Percentiles rank a stretch among this genome's conserved stretches.
phyloP scores from a whole-genome alignment of 306 rosid species.

The Clitoria ternatea region DNA sequence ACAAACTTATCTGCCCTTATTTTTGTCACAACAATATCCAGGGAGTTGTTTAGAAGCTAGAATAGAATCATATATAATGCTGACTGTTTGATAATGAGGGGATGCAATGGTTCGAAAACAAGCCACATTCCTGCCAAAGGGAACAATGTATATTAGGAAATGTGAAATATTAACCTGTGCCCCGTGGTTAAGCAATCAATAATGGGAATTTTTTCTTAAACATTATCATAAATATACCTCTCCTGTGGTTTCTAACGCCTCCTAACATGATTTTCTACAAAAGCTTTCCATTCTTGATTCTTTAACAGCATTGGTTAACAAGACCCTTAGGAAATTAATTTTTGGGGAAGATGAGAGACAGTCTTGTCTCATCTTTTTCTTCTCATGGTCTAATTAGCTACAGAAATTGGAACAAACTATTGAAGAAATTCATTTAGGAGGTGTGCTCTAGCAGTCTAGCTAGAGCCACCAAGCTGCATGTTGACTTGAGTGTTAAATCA shows the following conservation, averaged over 20 bases:
- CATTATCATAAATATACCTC: too few relatives aligned
- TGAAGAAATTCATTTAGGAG: not conserved
- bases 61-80: not conserved
- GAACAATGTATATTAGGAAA: not conserved
- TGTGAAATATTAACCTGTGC: too few relatives aligned
- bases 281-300: too few relatives aligned
- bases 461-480: not conserved
- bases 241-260: too few relatives aligned
- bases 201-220: too few relatives aligned
- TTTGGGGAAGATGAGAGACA: not conserved
- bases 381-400: constrained; percentile 18
- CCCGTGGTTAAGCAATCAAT: too few relatives aligned
- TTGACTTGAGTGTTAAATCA: not conserved
- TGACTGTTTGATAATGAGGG: not conserved
- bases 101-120: not conserved
- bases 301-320: too few relatives aligned
- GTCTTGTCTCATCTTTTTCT: constrained; percentile 13
- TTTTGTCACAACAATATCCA: not conserved
- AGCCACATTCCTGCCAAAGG: not conserved
- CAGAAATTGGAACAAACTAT: constrained; percentile 6
- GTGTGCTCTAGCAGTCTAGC: not conserved
- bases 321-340: constrained; percentile 5
- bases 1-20: not conserved
- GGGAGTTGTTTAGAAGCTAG: not conserved
- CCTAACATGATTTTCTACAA: too few relatives aligned